Evolutionary conservation across 257 asterid species (phyloP), one percentile per base, ranked within the genome.

Genomic region (Fraxinus pennsylvanica): DNA sequence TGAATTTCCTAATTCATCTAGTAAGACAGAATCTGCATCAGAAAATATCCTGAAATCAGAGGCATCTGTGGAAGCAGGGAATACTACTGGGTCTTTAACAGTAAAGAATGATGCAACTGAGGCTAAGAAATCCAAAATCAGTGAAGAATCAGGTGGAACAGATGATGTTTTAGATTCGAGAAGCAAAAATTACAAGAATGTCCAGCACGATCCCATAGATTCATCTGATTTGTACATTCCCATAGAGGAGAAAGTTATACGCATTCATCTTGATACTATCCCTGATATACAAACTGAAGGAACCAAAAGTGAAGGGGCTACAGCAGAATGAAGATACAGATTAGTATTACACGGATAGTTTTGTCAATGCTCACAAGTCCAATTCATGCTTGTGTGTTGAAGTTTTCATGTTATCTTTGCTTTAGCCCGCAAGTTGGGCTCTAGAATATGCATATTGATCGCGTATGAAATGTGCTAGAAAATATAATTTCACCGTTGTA

Each of bases 271-370:
- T 52, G 96, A 90, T 22, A 89, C 97, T 21, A 91, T 91, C 78
- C 92, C 95, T 1, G 89, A 88, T 39, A 81, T 87, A 70, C 93
- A 88, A 76, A 88, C 85, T 12, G 95, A 92, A 84, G 97, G 88
- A 75, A 82, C 85, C 14, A 74, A 89, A 32, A 82, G 68, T 12
- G 91, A 92, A 66, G 94, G 92, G 73, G 90, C 79, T 82, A 96
- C 91, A 69, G 90, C 88, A 32, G 96, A 90, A 83, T 92, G 89
- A 89, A 77, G 74, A 45, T 71, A 43, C 69, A 74, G 77, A 76
- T 57, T 77, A 69, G 63, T 47, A 36, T 35, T 75, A 74, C 52
- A 68, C 21, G 79, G 9, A 52, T 73, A 35, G 73, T 73, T 73
- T 12, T 68, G 32, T 79, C 61, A 32, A 39, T 63, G 65, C 82